Percentiles rank a stretch among this genome's conserved stretches.
Evolutionary conservation across 495 filamentous ascomycete species (phyloP).

Genomic region (Xylaria flabelliformis): DNA sequence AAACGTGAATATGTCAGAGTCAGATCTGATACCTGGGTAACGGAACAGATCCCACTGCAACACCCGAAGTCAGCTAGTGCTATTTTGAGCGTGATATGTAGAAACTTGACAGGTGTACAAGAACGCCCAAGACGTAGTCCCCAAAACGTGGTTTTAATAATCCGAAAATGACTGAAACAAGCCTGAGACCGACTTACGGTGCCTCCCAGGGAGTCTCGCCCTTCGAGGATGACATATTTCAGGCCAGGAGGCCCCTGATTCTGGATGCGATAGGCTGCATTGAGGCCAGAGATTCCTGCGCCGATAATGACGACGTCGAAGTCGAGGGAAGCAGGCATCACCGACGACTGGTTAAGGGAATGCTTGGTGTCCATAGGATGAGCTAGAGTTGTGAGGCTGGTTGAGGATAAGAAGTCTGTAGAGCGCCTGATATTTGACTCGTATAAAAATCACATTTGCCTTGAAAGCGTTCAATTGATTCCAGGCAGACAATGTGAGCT

Average conservation of each 20-base stretch:
- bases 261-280: slow-evolving; percentile 73
- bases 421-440: background rate
- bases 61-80: background rate
- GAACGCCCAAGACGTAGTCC: background rate
- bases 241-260: slow-evolving; percentile 58
- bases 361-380: background rate
- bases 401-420: background rate
- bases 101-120: background rate
- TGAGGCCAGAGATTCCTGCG: slow-evolving; percentile 79
- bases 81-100: background rate
- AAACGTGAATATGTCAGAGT: slow-evolving; percentile 71
- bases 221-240: slow-evolving; percentile 67
- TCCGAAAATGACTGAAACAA: background rate
- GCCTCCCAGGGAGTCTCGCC: slow-evolving; percentile 65
- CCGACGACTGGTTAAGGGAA: background rate
- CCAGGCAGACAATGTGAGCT: background rate
- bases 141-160: background rate
- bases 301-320: slow-evolving; percentile 73
- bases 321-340: slow-evolving; percentile 2
- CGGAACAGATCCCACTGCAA: slow-evolving; percentile 68
- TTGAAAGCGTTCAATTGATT: background rate
- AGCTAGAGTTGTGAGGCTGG: background rate
- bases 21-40: slow-evolving; percentile 73
- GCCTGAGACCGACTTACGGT: slow-evolving; percentile 44
- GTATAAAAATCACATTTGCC: background rate